These are phyloP conservation scores for Cynanchum wilfordii DNA, from an alignment of 257 asterid genomes.

Conservation along the genomic window DNA sequence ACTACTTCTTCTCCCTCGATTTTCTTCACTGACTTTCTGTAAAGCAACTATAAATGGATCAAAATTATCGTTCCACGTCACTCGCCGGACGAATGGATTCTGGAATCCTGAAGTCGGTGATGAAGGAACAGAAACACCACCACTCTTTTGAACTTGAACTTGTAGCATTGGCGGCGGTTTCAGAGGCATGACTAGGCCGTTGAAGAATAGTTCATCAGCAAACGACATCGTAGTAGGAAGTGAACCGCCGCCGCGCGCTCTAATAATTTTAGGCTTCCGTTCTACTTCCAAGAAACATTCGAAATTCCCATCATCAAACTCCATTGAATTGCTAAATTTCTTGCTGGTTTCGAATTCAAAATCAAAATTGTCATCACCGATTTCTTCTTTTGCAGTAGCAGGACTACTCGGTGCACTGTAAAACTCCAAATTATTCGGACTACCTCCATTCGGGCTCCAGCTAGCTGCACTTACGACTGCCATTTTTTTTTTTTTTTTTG, in stretches of 20 bases:
- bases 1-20: conserved; percentile 37
- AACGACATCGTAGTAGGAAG: conserved; percentile 53
- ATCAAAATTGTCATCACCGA: conserved; percentile 16
- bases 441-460: conserved; percentile 31
- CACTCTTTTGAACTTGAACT: neutral
- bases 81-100: conserved; percentile 39
- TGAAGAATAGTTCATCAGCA: conserved; percentile 59
- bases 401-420: conserved; percentile 50
- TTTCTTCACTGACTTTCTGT: conserved; percentile 58
- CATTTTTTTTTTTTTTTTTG: neutral
- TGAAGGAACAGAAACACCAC: conserved; percentile 25
- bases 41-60: conserved; percentile 64
- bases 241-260: conserved; percentile 39
- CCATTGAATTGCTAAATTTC: conserved; percentile 23
- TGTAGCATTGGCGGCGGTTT: conserved; percentile 74
- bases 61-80: conserved; percentile 44
- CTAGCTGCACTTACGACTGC: conserved; percentile 34
- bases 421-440: conserved; percentile 3
- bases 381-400: neutral
- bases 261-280: neutral
- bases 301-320: conserved; percentile 11
- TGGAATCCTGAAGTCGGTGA: conserved; percentile 39
- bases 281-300: conserved; percentile 11
- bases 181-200: conserved; percentile 66
- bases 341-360: conserved; percentile 65